A percentile compares a stretch with the other conserved stretches of the same genome.
Conservation (phyloP, 2,329 filamentous ascomycete genomes). For the Pseudogymnoascus sp. region DNA sequence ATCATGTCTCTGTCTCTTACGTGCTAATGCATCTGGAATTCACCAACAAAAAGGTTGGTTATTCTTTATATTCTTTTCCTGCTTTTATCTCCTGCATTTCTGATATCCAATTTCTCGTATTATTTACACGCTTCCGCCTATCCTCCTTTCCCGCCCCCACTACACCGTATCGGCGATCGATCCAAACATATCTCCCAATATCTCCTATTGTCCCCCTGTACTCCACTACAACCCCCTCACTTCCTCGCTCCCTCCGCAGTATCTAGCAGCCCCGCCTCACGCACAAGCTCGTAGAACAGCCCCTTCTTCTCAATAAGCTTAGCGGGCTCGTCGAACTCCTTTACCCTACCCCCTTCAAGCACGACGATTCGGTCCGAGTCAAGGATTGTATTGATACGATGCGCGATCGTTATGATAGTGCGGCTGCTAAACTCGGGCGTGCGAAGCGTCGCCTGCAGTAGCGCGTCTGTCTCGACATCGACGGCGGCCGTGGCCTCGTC, state of each 20-base stretch:
- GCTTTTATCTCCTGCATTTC: neutral
- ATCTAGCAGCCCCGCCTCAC: slow-evolving; percentile 68
- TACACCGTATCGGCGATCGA: slow-evolving; percentile 1
- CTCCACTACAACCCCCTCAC: neutral
- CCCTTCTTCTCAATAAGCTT: slow-evolving; percentile 69
- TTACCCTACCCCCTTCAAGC: slow-evolving; percentile 80
- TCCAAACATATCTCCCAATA: neutral
- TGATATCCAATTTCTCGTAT: slow-evolving; percentile 8
- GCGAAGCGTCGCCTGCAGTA: slow-evolving; percentile 57
- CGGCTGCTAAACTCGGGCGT: slow-evolving; percentile 71
- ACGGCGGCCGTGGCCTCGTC: slow-evolving; percentile 88
- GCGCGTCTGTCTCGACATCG: slow-evolving; percentile 60
- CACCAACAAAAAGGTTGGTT: neutral
- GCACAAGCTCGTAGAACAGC: slow-evolving; percentile 82
- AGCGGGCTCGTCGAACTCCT: slow-evolving; percentile 83
- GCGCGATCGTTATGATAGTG: slow-evolving; percentile 97
- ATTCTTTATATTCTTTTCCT: neutral
- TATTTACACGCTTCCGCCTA: neutral
- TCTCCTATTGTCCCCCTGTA: neutral
- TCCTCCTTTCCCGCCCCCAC: neutral
- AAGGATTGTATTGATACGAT: slow-evolving; percentile 96
- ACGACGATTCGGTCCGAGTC: slow-evolving; percentile 86
- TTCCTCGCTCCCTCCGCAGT: neutral
- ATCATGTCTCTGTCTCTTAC: neutral
- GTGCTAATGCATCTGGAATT: neutral